Percentiles rank a stretch among this genome's conserved stretches.
Evolutionary conservation across 2,329 filamentous ascomycete species (phyloP).

Genomic region (Colletotrichum gloeosporioides): DNA sequence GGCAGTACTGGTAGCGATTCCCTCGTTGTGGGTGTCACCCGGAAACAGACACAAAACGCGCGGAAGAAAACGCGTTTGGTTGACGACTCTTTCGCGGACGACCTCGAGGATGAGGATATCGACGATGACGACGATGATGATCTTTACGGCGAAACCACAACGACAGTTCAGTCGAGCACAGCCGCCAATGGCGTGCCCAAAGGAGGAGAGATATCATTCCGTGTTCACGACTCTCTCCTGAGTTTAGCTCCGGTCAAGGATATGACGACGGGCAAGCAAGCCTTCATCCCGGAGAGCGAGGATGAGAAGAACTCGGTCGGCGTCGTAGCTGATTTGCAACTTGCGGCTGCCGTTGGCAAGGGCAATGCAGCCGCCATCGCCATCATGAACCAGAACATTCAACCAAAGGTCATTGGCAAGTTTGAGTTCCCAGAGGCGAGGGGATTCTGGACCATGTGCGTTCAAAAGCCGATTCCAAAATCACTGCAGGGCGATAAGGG

Average conservation of each 20-base stretch:
- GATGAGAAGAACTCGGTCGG: constrained; percentile 48
- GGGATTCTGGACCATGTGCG: constrained; percentile 81
- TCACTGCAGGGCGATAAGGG: constrained; percentile 58
- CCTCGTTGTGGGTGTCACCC: constrained; percentile 79
- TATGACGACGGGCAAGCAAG: constrained; percentile 69
- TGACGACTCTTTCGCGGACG: constrained; percentile 59
- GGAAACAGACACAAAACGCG: constrained; percentile 64
- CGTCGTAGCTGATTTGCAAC: constrained; percentile 61
- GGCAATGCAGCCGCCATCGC: constrained; percentile 74
- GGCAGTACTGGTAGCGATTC: constrained; percentile 88
- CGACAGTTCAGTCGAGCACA: constrained; percentile 35
- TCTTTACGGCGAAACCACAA: constrained; percentile 53
- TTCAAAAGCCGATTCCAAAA: constrained; percentile 70
- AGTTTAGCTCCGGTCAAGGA: constrained; percentile 83
- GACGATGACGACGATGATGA: constrained; percentile 70
- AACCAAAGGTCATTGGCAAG: constrained; percentile 72
- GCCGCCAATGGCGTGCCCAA: constrained; percentile 47
- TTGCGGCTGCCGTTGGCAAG: constrained; percentile 67
- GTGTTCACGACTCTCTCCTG: constrained; percentile 76
- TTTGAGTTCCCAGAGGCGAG: constrained; percentile 76
- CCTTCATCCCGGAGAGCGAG: constrained; percentile 47
- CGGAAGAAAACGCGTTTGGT: constrained; percentile 67
- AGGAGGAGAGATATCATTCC: constrained; percentile 73
- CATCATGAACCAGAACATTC: constrained; percentile 78
- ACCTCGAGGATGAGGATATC: constrained; percentile 59